Percentiles rank a stretch among this genome's conserved stretches.
Evolutionary conservation across 257 asterid genomes (phyloP).

Genomic region (Solanum bulbocastanum): DNA sequence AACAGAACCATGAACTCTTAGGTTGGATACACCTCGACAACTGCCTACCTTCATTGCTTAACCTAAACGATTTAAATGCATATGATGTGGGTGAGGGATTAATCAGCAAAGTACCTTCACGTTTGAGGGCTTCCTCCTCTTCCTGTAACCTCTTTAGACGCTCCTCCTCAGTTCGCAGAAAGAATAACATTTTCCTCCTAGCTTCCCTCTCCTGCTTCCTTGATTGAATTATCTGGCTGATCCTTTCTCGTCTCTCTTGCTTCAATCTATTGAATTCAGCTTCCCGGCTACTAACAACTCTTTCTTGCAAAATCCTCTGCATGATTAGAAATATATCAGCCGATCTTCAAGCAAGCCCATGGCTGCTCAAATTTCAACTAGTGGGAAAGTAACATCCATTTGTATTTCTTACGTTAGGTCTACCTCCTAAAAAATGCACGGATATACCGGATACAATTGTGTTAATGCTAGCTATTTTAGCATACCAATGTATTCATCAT

Average conservation of each 20-base stretch:
- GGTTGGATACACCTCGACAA: not conserved
- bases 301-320: constrained; percentile 46
- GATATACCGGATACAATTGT: not conserved
- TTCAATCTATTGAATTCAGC: constrained; percentile 30
- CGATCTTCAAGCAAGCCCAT: not conserved
- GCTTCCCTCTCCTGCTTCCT: constrained; percentile 61
- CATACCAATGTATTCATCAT: not conserved
- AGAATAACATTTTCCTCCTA: constrained; percentile 55
- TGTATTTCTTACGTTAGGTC: not conserved
- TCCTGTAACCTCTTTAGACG: constrained; percentile 51
- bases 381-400: not conserved
- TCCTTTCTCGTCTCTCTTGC: constrained; percentile 39
- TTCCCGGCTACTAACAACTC: constrained; percentile 35
- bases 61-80: not conserved
- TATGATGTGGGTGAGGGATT: not conserved
- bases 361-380: not conserved
- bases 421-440: not conserved
- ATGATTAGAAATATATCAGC: not conserved
- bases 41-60: not conserved
- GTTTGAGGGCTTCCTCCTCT: constrained; percentile 80
- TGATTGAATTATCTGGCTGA: constrained; percentile 38
- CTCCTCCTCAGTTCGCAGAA: constrained; percentile 65
- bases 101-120: constrained; percentile 43
- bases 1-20: not conserved
- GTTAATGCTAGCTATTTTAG: not conserved